Base-by-base conservation (phyloP, 2,329 filamentous ascomycete species). In the Scytalidium lignicola region DNA sequence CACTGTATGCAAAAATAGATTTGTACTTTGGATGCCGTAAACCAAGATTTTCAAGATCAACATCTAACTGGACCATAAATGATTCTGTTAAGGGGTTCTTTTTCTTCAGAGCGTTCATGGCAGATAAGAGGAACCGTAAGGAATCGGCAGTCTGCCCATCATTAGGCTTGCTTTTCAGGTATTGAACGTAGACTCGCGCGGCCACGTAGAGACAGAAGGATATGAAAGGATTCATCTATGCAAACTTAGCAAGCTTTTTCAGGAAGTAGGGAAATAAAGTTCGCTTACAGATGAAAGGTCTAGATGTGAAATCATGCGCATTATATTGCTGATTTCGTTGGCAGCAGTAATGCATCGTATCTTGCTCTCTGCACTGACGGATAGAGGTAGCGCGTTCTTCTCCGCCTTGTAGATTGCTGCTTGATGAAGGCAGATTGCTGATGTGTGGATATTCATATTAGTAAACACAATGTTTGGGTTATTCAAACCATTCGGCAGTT, bases 381-480 rank as follows among this genome's bases (percentile, higher is more conserved):
- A 84, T 1, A 79, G 73, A 1, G 89, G 84, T 52, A 96, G 72
- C 47, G 83, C 80, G 67, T 96, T 86, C 69, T 90, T 93, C 61
- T 97, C 92, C 0, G 91, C 90, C 65, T 96, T 97, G 76, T 92
- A 96, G 18, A 99, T 97, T 21, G 93, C 93, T 2, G 92, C 93
- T 70, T 99, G 93, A 62, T 99, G 93, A n/a, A 99, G 74, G 66
- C 92, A 97, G 47, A 99, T 97, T 1, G 90, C 90, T 1, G 91
- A 95, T 0, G 93, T 96, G 65, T 97, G 91, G 26, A 99, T 90
- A 63, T 88, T 90, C 90, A 99, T 96, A 61, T 97, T 97, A 50
- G 88, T 83, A 65, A 96, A 97, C 3, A 97, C 83, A 47, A 92
- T 83, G 55, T 96, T 97, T 3, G 90, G 79, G 61, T 91, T 86